These are phyloP conservation scores for Rhodocollybia butyracea DNA, from an alignment of 768 basidiomycete species.

Conservation along the genomic window DNA sequence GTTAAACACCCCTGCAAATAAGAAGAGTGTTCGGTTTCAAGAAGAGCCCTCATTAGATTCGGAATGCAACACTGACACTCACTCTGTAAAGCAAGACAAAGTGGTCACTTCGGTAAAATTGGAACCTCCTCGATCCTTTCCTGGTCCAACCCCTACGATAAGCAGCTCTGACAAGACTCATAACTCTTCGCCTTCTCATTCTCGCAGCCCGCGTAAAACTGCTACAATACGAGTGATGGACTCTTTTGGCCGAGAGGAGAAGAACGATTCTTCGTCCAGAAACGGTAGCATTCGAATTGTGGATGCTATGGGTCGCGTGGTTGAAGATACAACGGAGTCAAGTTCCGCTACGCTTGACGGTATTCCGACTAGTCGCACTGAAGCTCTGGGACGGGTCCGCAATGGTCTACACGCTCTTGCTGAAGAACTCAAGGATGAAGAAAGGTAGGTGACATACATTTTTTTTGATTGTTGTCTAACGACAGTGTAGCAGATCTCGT, in stretches of 20 bases:
- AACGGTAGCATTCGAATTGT: constrained; percentile 53
- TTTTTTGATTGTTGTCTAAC: background rate
- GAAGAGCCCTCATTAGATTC: constrained; percentile 3
- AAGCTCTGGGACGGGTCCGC: constrained; percentile 56
- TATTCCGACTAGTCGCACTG: constrained; percentile 35
- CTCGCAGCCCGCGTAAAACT: constrained; percentile 40
- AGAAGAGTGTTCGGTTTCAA: constrained; percentile 67
- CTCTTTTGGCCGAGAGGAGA: constrained; percentile 51
- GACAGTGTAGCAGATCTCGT: background rate
- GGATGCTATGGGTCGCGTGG: constrained; percentile 67
- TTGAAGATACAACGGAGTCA: constrained; percentile 29
- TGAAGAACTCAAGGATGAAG: constrained; percentile 52
- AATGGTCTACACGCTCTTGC: constrained; percentile 55
- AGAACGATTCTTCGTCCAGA: constrained; percentile 21
- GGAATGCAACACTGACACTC: constrained; percentile 6
- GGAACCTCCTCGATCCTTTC: background rate
- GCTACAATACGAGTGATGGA: constrained; percentile 65
- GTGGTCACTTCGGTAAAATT: background rate
- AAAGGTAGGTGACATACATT: constrained; percentile 38
- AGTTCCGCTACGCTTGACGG: constrained; percentile 19
- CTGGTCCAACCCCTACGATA: background rate
- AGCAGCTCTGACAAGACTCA: background rate
- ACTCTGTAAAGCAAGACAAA: background rate
- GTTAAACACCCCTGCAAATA: constrained; percentile 50
- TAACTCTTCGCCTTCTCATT: constrained; percentile 7